Base-by-base conservation (phyloP, 352 stramenopile genomes). In the Phytopythium ostracodes region DNA sequence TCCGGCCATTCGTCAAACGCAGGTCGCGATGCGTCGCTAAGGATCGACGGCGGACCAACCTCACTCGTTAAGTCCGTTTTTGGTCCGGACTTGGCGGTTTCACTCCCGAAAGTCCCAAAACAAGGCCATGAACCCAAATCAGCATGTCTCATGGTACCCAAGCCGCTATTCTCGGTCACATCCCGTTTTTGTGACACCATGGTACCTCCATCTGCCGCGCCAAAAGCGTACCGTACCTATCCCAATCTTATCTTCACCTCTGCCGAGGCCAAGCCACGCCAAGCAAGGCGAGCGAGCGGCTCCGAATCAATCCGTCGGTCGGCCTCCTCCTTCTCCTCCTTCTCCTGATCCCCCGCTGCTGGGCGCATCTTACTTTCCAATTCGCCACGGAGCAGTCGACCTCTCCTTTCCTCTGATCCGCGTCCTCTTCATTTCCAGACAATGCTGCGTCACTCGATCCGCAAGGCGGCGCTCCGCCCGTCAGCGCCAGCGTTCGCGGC, bases 391-490 rank as follows among this genome's bases (percentile, higher is more conserved):
- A 51, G 44, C 44, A 31, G 9, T 29, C 51, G 29, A 17, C 11
- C 25, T 24, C n/a, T 27, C 14, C 7, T 29, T n/a, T 17, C n/a
- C 44, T 20, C 17, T 25, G 27, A 35, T 25, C n/a, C n/a, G n/a
- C n/a, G n/a, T n/a, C 49, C 17, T 42, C 38, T 27, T 22, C 24
- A 22, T 5, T 38, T 17, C 18, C 42, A 9, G 42, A n/a, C 20
- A 3, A 72, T 72, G 66, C 66, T 72, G 38, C 66, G 58, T 35
- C 66, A 67, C 62, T 66, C 63, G 66, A 44, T 72, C 20, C 57
- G 62, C 15, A 47, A 42, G 20, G 27, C 50, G 25, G 22, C 55
- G 40, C 54, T 25, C 53, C 33, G 27, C 35, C 35, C 20, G 20
- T 18, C 18, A 33, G 7, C 53, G n/a, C 35, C 53, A 15, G 25